phyloP scores from a whole-genome alignment of 179 eudicot genomes.

The Patellifolia procumbens region DNA sequence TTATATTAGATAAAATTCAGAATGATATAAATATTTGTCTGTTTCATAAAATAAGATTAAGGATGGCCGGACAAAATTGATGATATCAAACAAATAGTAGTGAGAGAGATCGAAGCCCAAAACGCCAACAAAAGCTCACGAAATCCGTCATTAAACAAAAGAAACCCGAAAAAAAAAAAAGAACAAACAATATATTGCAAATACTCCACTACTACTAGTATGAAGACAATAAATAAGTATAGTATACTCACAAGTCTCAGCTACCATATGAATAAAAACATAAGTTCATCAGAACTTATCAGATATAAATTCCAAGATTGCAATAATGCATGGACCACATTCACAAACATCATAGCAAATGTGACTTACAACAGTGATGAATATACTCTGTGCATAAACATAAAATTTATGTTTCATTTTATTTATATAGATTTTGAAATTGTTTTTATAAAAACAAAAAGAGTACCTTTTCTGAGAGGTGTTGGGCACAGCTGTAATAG shows the following conservation, averaged over 20 bases:
- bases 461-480: conserved; percentile 83
- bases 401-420: not conserved
- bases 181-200: too few relatives aligned
- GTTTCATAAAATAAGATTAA: not conserved
- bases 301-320: conserved; percentile 21
- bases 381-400: conserved; percentile 46
- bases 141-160: conserved; percentile 26
- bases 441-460: not conserved
- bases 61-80: conserved; percentile 8
- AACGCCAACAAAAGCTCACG: conserved; percentile 15
- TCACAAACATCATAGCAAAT: conserved; percentile 24
- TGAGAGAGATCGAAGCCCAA: conserved; percentile 18
- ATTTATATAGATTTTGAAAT: not conserved
- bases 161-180: conserved; percentile 21
- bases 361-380: conserved; percentile 34
- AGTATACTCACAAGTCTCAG: conserved; percentile 15
- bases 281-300: not conserved
- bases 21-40: not conserved
- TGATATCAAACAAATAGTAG: conserved; percentile 1
- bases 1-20: not conserved
- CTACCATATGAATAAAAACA: conserved; percentile 3
- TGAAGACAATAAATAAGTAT: conserved; percentile 8
- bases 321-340: conserved; percentile 53
- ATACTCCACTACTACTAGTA: too few relatives aligned
- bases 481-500: conserved; percentile 62